Evolutionary conservation across 164 flowering plant species (phyloP).

Genomic region (Aristolochia contorta): DNA sequence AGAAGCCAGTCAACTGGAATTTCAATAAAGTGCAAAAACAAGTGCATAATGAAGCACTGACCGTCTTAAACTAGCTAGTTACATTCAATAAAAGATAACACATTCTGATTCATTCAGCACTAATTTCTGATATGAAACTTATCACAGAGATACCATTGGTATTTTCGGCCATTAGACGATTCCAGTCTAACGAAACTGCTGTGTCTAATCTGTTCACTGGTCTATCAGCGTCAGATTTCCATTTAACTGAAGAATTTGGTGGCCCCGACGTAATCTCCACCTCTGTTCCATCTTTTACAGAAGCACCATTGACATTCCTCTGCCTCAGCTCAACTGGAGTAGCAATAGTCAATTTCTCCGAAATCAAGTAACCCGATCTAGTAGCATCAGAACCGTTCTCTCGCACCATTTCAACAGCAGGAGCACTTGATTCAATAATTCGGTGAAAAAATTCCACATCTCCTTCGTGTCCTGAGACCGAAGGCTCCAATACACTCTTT

Average conservation of each 20-base stretch:
- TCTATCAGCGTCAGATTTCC: neutral
- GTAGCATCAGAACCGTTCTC: neutral
- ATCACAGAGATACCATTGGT: neutral
- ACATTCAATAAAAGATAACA: neutral
- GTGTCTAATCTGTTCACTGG: neutral
- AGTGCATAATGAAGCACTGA: neutral
- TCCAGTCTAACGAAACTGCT: slow-evolving; percentile 2
- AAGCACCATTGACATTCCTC: slow-evolving; percentile 2
- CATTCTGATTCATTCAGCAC: neutral
- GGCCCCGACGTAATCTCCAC: neutral
- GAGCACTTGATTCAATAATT: too few relatives aligned
- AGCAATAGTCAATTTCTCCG: neutral
- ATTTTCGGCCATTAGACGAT: slow-evolving; percentile 1
- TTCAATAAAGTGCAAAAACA: neutral
- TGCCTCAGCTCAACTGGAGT: slow-evolving; percentile 2
- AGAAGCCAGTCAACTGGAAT: neutral
- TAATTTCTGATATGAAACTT: neutral
- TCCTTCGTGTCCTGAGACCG: neutral
- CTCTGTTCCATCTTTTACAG: neutral
- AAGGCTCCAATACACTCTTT: neutral
- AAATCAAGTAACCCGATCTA: neutral
- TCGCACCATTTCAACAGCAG: neutral
- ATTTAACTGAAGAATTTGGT: neutral
- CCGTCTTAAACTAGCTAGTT: neutral
- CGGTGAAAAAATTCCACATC: too few relatives aligned